Conservation (phyloP, 2,329 filamentous ascomycete genomes). For the Rutstroemia sp. region DNA sequence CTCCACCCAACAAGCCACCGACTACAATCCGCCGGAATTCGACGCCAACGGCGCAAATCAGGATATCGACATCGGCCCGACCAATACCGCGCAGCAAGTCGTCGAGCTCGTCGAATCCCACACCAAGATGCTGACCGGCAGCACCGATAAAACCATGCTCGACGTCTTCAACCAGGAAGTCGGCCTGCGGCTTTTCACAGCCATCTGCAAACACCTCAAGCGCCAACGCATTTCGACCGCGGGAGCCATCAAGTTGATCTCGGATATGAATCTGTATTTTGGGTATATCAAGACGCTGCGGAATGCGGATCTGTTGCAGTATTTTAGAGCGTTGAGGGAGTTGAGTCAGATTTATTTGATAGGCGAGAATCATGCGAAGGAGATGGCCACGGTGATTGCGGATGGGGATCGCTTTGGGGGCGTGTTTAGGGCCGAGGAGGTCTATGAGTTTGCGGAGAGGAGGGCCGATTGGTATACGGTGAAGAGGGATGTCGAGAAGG, state of each 20-base stretch:
- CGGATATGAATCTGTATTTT: conserved; percentile 93
- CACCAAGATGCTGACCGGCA: conserved; percentile 86
- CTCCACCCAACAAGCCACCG: conserved; percentile 75
- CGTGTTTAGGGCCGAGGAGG: conserved; percentile 91
- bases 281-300: conserved; percentile 73
- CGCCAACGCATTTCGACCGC: conserved; percentile 85
- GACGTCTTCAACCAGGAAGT: conserved; percentile 99
- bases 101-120: conserved; percentile 82
- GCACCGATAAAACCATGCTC: conserved; percentile 95
- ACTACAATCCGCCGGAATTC: conserved; percentile 67
- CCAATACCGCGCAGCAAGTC: conserved; percentile 68
- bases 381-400: conserved; percentile 91
- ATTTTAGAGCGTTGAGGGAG: conserved; percentile 87
- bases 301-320: conserved; percentile 77
- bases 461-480: conserved; percentile 94
- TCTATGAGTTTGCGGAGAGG: conserved; percentile 93
- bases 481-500: conserved; percentile 80
- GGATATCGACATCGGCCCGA: conserved; percentile 61
- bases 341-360: conserved; percentile 95
- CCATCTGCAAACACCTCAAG: conserved; percentile 95
- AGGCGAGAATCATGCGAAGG: conserved; percentile 77
- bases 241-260: conserved; percentile 86
- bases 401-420: conserved; percentile 85
- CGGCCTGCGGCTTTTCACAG: conserved; percentile 82
- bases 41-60: conserved; percentile 28